Evolutionary conservation across 1,284 basidiomycete species (phyloP).

Genomic region (Moesziomyces aphidis): DNA sequence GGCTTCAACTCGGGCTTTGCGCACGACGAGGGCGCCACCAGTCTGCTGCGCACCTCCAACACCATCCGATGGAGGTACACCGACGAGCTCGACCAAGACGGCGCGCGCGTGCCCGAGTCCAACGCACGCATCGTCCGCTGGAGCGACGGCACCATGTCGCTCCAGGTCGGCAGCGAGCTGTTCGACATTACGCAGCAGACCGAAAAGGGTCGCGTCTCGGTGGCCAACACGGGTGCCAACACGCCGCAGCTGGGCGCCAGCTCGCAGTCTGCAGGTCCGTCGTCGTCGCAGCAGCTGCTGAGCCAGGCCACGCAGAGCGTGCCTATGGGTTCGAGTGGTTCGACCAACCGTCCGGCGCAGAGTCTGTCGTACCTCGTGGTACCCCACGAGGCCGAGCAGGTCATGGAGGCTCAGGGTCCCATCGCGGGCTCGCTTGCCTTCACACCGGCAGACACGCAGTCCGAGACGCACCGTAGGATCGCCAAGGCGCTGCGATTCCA

Average conservation of each 20-base stretch:
- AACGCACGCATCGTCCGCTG: conserved; percentile 88
- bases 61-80: conserved; percentile 90
- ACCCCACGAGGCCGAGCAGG: conserved; percentile 84
- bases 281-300: conserved; percentile 33
- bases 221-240: conserved; percentile 43
- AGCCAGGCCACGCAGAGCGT: conserved; percentile 45
- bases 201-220: conserved; percentile 45
- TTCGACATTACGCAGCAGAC: conserved; percentile 77
- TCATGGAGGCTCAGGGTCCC: conserved; percentile 84
- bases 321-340: conserved; percentile 49
- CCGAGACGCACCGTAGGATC: conserved; percentile 86
- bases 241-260: conserved; percentile 32
- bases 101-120: conserved; percentile 80
- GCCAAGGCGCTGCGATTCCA: conserved; percentile 85
- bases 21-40: conserved; percentile 66
- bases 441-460: conserved; percentile 87
- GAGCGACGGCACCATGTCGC: conserved; percentile 88
- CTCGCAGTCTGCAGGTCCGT: conserved; percentile 36
- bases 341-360: conserved; percentile 40
- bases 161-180: conserved; percentile 85
- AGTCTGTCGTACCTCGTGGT: conserved; percentile 82
- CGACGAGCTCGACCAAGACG: conserved; percentile 74
- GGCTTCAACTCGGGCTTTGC: conserved; percentile 72
- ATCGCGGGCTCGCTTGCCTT: conserved; percentile 85
- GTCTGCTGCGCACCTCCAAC: conserved; percentile 81